Conservation (phyloP, 129 eudicot species). For the Ambrosia trifida region DNA sequence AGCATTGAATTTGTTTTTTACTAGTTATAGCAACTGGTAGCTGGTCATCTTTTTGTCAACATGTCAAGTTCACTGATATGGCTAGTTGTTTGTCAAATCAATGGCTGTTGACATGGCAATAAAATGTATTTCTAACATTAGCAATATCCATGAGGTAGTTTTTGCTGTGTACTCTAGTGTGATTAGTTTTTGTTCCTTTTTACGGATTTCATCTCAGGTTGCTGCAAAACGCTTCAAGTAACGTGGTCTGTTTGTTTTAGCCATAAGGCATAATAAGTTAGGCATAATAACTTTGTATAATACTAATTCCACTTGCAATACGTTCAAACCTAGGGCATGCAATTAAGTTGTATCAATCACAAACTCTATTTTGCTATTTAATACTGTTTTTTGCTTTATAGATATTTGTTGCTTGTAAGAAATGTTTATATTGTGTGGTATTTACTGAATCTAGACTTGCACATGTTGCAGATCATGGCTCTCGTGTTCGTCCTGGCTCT, state of each 20-base stretch:
- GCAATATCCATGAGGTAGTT: not conserved
- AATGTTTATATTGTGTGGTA: not conserved
- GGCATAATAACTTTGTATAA: not conserved
- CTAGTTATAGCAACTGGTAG: not conserved
- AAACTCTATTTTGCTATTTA: not conserved
- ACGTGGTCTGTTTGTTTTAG: not conserved
- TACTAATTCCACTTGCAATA: not conserved
- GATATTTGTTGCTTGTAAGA: not conserved
- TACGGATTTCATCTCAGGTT: too few species aligned
- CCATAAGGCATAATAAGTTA: not conserved
- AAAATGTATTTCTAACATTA: not conserved
- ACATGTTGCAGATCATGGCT: constrained; percentile 48
- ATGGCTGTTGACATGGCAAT: not conserved
- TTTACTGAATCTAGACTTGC: constrained; percentile 21
- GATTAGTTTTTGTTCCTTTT: not conserved
- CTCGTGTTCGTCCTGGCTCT: constrained; percentile 64
- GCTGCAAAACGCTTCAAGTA: too few species aligned
- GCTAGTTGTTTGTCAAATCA: not conserved
- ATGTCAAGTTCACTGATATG: not conserved
- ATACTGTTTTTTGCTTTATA: not conserved
- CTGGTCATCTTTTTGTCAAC: not conserved
- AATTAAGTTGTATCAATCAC: not conserved
- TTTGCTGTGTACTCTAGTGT: not conserved
- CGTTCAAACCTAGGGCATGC: not conserved
- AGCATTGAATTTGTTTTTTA: not conserved